Evolutionary conservation across 1,139 yeast species (phyloP), one percentile per base, ranked within the genome.

Genomic region (Kodamaea arcana): DNA sequence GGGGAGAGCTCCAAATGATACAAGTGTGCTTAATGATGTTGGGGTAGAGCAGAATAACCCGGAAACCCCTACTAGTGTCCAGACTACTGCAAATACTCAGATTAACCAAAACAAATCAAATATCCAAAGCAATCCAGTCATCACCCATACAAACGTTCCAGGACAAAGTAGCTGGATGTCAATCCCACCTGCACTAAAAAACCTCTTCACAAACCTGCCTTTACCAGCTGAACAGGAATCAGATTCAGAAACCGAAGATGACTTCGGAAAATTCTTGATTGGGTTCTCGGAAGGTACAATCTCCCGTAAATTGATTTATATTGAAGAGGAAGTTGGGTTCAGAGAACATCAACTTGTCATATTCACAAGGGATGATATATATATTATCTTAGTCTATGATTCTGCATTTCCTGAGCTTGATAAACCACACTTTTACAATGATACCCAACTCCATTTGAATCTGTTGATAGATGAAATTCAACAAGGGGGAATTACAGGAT

Each of bases 261-360:
- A 43, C n/a, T 30, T 32, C 11, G 68, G 66, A 0, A 41, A 43
- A 6, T 65, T 43, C 37, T 33, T 65, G 10, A 48, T 58, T 14
- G 72, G 72, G 4, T 39, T 53, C 8, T 41, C 41, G 6, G 36
- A 37, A 1, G 47, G 48, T 6, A 28, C 36, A 4, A 55, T 64
- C 8, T 44, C 50, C 15, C 47, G 60, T n/a, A 55, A 59, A 33
- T 46, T 58, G 22, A 57, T 62, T 2, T 60, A 62, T 36, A 40
- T 66, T n/a, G 47, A 47, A 24, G 30, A 30, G 1, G 42, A 34
- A 10, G 42, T 23, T 3, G 25, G 39, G 26, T n/a, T 46, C 30
- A 39, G 46, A 34, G 70, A 67, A 40, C 60, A 55, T 37, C 62
- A 57, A 54, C 39, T 69, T 31, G 59, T 69, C 2, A 47, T 62